Conservation (phyloP, 2,329 filamentous ascomycete species). For the Myriosclerotinia curreyana region DNA sequence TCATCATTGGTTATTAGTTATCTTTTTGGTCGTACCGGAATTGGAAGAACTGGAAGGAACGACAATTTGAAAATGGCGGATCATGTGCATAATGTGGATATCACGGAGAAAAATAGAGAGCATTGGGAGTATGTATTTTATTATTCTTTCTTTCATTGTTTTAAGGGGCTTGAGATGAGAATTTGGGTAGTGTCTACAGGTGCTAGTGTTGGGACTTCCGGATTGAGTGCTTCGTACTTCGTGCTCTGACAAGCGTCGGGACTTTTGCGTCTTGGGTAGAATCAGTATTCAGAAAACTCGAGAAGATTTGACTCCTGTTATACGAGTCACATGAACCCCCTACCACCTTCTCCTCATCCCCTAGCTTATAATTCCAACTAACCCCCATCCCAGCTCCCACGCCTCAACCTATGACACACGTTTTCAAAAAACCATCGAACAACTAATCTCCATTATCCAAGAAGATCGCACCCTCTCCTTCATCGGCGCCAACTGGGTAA, state of each 20-base stretch:
- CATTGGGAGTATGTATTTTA: constrained; percentile 43
- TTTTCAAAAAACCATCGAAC: constrained; percentile 51
- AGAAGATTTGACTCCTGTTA: too few relatives aligned
- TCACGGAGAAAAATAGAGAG: constrained; percentile 41
- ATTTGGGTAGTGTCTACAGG: too few relatives aligned
- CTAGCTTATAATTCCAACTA: not conserved
- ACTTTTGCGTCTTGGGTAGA: not conserved
- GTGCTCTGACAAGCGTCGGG: not conserved
- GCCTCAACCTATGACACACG: constrained; percentile 56
- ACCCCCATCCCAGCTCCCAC: constrained; percentile 42
- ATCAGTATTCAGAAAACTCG: fast-evolving
- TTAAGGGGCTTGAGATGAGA: not conserved
- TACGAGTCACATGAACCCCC: not conserved
- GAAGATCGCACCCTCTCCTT: constrained; percentile 51
- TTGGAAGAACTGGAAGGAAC: too few relatives aligned
- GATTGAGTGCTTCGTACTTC: not conserved
- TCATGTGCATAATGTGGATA: constrained; percentile 23
- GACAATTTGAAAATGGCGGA: not conserved
- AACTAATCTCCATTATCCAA: constrained; percentile 54
- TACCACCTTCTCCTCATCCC: not conserved
- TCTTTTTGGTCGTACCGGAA: not conserved
- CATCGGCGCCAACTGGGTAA: constrained; percentile 57
- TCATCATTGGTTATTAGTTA: not conserved
- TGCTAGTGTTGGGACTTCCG: not conserved
- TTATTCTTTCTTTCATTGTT: not conserved